Evolutionary conservation across 768 basidiomycete genomes (phyloP), one percentile per base, ranked within the genome.

Genomic region (Dioszegia hungarica): DNA sequence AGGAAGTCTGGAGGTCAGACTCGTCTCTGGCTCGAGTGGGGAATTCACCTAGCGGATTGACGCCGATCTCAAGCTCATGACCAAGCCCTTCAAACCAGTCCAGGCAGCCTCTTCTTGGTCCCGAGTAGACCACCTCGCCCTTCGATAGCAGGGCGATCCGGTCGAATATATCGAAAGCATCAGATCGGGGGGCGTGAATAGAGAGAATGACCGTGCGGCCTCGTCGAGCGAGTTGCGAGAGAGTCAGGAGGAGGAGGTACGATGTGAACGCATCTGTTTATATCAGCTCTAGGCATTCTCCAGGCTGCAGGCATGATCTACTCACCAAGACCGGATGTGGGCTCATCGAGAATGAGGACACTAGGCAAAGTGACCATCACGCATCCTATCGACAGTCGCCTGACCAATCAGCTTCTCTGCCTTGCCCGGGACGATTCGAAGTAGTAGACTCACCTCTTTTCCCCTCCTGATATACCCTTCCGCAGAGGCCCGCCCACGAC

Each of bases 181-280:
- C 83, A 22, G 81, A 80, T 20, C 82, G 80, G 0, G 86, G 86
- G 56, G 87, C 85, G 61, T 88, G 86, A 50, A 88, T 84, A 4
- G 84, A 84, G 17, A 83, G 81, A 43, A 87, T 79, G 29, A 85
- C 79, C 31, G 84, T 81, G 17, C 72, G 64, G 17, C 68, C 67
- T 28, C 68, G 59, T 27, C 63, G 61, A 46, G 74, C 70, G 15
- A 75, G 67, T 15, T 69, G 65, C 0, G 66, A 69, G 9, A 75
- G 61, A 11, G 68, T 72, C 14, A 66, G 62, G 10, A 75, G 68
- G n/a, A 75, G 62, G 41, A 75, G 62, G 41, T 73, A 73, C 3
- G 72, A 70, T 2, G 72, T 73, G 57, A 73, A 75, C 2, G 74
- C 74, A 45, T 75, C 74, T 60, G 50, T 19, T 54, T 24, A 58